Evolutionary conservation across 192 early-diverging fungal genomes (phyloP).

Genomic region (Coemansia sp.): DNA sequence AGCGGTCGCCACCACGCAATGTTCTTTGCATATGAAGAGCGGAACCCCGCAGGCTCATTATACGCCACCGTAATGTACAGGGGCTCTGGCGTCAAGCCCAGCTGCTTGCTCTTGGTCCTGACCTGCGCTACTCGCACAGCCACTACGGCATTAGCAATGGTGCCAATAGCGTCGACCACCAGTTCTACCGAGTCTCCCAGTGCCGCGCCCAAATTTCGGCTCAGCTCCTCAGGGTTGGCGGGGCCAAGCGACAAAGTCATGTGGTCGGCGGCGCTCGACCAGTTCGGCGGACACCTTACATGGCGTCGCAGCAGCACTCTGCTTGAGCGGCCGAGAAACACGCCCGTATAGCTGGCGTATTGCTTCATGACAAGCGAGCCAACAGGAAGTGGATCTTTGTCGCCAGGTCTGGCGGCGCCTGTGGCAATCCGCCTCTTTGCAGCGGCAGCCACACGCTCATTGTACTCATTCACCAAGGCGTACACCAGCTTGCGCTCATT

Average conservation of each 20-base stretch:
- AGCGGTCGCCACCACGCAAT: constrained; percentile 38
- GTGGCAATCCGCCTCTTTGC: not conserved
- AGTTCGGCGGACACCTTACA: constrained; percentile 27
- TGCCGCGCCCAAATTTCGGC: constrained; percentile 13
- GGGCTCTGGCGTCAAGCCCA: not conserved
- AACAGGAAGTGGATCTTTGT: constrained; percentile 10
- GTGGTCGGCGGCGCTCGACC: constrained; percentile 20
- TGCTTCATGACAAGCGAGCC: constrained; percentile 21
- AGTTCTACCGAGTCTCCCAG: constrained; percentile 33
- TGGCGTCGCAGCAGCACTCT: constrained; percentile 9
- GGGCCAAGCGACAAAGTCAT: constrained; percentile 23
- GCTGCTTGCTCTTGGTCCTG: not conserved
- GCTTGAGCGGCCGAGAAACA: constrained; percentile 19
- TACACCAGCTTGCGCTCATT: constrained; percentile 35
- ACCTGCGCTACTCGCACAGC: constrained; percentile 33
- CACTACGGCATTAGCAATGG: constrained; percentile 14
- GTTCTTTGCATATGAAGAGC: constrained; percentile 2
- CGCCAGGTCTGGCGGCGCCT: not conserved
- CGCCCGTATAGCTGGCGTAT: constrained; percentile 20
- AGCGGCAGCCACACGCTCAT: constrained; percentile 14
- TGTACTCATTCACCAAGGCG: constrained; percentile 38
- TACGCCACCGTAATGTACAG: constrained; percentile 41
- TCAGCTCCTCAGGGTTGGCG: constrained; percentile 10
- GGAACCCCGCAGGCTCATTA: constrained; percentile 25
- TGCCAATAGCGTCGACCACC: constrained; percentile 31